phyloP scores from a whole-genome alignment of 1,139 yeast species.

The Yamadazyma atlantica region DNA sequence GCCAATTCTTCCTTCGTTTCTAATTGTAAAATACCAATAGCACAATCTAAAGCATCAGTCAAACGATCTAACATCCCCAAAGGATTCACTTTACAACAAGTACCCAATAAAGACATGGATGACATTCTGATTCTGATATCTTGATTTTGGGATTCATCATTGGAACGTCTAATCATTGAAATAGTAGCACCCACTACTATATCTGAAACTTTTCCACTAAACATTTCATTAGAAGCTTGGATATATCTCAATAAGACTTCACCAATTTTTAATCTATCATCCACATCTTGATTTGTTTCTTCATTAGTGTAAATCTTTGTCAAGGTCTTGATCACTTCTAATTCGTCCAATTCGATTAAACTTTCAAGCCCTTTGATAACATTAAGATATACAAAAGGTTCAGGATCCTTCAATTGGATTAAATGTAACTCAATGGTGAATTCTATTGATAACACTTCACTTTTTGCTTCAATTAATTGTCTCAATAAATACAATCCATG shows the following conservation, averaged over 20 bases:
- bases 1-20: slow-evolving; percentile 48
- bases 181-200: slow-evolving; percentile 34
- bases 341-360: slow-evolving; percentile 48
- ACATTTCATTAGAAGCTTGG: slow-evolving; percentile 46
- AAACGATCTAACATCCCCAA: slow-evolving; percentile 49
- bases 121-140: slow-evolving; percentile 79
- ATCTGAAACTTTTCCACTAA: slow-evolving; percentile 38
- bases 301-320: slow-evolving; percentile 40
- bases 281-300: slow-evolving; percentile 39
- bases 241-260: slow-evolving; percentile 72
- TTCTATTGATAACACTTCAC: slow-evolving; percentile 51
- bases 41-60: slow-evolving; percentile 66
- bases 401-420: slow-evolving; percentile 68
- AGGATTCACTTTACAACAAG: slow-evolving; percentile 61
- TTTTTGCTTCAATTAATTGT: slow-evolving; percentile 50
- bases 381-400: slow-evolving; percentile 83
- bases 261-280: slow-evolving; percentile 72
- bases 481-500: slow-evolving; percentile 75
- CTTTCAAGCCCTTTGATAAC: slow-evolving; percentile 75
- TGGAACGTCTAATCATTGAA: slow-evolving; percentile 33
- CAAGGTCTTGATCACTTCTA: slow-evolving; percentile 39
- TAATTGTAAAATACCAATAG: slow-evolving; percentile 67
- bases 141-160: slow-evolving; percentile 22
- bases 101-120: slow-evolving; percentile 77
- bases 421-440: slow-evolving; percentile 63